Evolutionary conservation across 306 rosid genomes (phyloP), one percentile per base, ranked within the genome.

Genomic region (Senna tora): DNA sequence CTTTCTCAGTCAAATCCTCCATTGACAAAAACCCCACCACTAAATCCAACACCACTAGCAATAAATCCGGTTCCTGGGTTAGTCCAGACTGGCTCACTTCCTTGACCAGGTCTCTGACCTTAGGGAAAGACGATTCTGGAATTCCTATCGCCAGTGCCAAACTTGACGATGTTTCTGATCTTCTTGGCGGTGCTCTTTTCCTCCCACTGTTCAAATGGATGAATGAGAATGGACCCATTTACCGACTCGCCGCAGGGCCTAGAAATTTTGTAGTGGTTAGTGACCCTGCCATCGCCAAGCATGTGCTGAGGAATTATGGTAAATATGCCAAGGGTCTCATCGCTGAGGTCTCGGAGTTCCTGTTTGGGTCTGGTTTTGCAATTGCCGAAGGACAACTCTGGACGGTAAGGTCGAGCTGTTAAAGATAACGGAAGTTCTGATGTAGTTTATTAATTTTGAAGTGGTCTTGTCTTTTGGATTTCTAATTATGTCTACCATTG

Each of bases 21-120:
- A 22, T 73, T 12, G 82, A 89, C 69, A 77, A 86, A 36, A 73
- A 71, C 68, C 54, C 85, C 38, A 65, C 75, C 58, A 17, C 83
- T 15, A 67, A 68, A 58, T 45, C 78, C 30, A 82, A 53, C n/a
- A 17, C 34, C 43, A 17, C 69, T 50, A 53, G 5, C 50, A 49
- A 73, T 14, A 87, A 83, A 53, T 3, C 89, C 58, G 69, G 75
- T 42, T 94, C 96, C 0, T 94, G 97, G 94, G 96, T 93, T 20
- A 93, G 98, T 75, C 98, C 98, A 1, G 94, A 87, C 61, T 94
- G 98, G 97, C 94, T 94, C 53, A 89, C 98, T 17, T 87, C 97
- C 4, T 85, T 89, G 6, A 67, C 96, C 0, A 90, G 88, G 7
- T 80, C 88, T 52, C 66, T 94, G 0, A 77, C 88, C 36, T 12